Percentiles rank a stretch among this genome's conserved stretches.
phyloP scores from a whole-genome alignment of 805 yeast genomes.

The Pichia gijzeniarum region DNA sequence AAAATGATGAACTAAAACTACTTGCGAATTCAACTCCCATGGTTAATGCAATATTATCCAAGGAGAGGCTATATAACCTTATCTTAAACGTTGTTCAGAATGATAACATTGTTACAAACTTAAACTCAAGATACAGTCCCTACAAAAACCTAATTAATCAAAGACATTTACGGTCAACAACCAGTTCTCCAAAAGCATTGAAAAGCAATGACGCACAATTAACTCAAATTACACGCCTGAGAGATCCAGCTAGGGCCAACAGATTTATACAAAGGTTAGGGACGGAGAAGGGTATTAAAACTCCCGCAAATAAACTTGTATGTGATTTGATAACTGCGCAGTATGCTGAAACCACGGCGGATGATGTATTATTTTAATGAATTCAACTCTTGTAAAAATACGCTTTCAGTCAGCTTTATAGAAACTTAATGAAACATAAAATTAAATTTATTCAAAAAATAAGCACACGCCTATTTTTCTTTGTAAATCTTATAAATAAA shows the following conservation, averaged over 20 bases:
- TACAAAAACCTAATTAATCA: background rate
- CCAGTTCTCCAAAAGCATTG: background rate
- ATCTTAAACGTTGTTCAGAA: background rate
- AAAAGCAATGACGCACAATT: background rate
- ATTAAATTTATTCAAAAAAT: too few relatives aligned
- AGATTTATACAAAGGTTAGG: constrained; percentile 4
- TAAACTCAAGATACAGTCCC: background rate
- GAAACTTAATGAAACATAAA: too few relatives aligned
- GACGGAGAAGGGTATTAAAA: background rate
- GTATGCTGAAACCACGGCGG: background rate
- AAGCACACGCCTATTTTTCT: too few relatives aligned
- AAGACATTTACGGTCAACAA: background rate
- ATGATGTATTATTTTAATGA: background rate
- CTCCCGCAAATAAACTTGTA: constrained; percentile 2
- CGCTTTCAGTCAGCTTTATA: too few relatives aligned
- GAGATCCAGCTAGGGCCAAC: constrained; percentile 6
- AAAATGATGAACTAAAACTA: background rate
- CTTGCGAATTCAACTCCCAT: background rate
- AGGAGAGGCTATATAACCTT: constrained; percentile 3
- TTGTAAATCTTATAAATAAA: too few relatives aligned
- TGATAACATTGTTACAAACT: background rate
- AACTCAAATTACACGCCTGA: background rate
- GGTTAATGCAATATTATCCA: constrained; percentile 3
- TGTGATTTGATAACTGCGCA: background rate
- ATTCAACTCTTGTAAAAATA: too few relatives aligned